Evolutionary conservation across 805 yeast species (phyloP), one percentile per base, ranked within the genome.

Genomic region (Yarrowia porcina): DNA sequence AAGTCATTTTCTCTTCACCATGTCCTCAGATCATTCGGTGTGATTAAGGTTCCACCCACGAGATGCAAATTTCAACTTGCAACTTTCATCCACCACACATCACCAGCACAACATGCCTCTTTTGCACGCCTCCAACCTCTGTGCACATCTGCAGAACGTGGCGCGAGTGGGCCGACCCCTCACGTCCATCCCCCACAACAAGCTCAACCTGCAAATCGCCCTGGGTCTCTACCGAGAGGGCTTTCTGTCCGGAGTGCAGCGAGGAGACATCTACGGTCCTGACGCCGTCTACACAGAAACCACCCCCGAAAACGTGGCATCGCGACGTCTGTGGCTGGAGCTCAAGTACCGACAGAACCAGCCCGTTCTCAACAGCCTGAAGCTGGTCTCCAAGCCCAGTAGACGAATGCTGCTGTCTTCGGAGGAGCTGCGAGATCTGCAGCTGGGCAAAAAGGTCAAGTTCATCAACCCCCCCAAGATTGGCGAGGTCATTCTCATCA

Each of bases 71-170:
- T 52, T 52, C 59, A 52, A 52, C 44, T 23, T 49, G 25, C 57
- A 49, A 49, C 57, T 49, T 35, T 35, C 44, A 25, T 17, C 59
- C 39, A 52, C 44, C 33, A 42, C 44, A 13, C 64, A 36, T 30
- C 47, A 56, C 39, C 60, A 25, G 30, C 49, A 38, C 64, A 69
- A n/a, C 63, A 91, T 93, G 97, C 91, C 97, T 32, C 80, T 92
- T 62, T 96, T 88, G 56, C 87, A 86, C 67, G 80, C 94, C 66
- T 94, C 93, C 13, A 83, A 90, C 76, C 80, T 88, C 44, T 89
- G 97, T 72, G 85, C 96, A 21, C 98, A 93, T 72, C 73, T 94
- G 66, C 96, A 90, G 74, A 94, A 94, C 76, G 90, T 93, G 69
- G 81, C 89, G 15, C 82, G 87, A 73, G 93, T 89, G 54, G 83